Base-by-base conservation (phyloP, 176 grass and related monocot genomes). In the Triticum turgidum region DNA sequence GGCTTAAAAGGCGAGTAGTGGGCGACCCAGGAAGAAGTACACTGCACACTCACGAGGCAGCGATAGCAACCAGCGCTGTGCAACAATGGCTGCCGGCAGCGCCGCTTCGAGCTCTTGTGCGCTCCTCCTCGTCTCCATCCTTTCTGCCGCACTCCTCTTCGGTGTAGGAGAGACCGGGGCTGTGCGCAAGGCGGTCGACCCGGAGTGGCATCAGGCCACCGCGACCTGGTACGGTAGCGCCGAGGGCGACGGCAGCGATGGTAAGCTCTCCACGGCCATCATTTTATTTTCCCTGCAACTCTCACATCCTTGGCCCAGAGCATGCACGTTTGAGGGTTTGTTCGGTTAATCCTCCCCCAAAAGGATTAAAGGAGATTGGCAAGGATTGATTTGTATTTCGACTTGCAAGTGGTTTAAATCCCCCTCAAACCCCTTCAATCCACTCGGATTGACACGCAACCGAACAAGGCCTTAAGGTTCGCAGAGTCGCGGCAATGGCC, bases 221-320 rank as follows among this genome's bases (percentile, higher is more conserved):
- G 97, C 97, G 38, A 99, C 97, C 34, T 99, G 97, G 97, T 99
- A 96, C 68, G 97, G 97, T 35, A 88, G 90, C 80, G 32, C 94
- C 25, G 92, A 99, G 2, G 97, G 97, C 80, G 97, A 99, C 80
- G 97, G 97, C 80, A 99, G 97, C 65, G 92, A 94, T 58, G 97
- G 97, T 99, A 85, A 65, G 49, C 65, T 47, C 78, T 39, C 49
- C 32, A 18, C 51, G 51, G 51, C 51, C 51, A 7, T 54, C 15
- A 1, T 7, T 54, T 54, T 18, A 54, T 0, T 18, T 54, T 7
- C 54, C 9, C 17, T 34, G 27, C 39, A 24, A 18, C 67, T 73
- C 77, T 61, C 21, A 10, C 54, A 18, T 83, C 4, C 39, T 64
- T 82, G 1, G 20, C 1, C 1, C n/a, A 30, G 61, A 49, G 39